These are phyloP conservation scores for Picea sitchensis DNA, from an alignment of 75 land plant genomes.

Conservation along the genomic window DNA sequence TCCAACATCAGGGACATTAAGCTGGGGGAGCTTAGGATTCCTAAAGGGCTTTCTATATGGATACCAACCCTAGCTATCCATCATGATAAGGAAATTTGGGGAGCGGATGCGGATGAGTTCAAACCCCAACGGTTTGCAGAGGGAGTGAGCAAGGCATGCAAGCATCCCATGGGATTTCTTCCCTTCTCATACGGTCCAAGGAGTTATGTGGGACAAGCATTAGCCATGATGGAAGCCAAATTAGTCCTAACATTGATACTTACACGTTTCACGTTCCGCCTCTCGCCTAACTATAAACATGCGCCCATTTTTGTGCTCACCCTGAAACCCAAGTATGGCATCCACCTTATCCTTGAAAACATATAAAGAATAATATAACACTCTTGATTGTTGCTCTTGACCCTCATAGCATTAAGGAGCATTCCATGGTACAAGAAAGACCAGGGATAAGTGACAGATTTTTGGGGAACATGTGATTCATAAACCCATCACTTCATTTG, in stretches of 20 bases:
- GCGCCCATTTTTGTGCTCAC: constrained; percentile 14
- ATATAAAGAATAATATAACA: too few relatives aligned
- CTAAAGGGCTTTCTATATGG: constrained; percentile 15
- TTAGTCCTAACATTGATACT: constrained; percentile 16
- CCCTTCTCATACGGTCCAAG: constrained; percentile 31
- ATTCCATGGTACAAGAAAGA: too few relatives aligned
- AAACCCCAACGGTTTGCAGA: constrained; percentile 28
- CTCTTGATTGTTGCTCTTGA: too few relatives aligned
- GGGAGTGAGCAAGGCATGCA: constrained; percentile 24
- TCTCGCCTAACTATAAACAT: constrained; percentile 26
- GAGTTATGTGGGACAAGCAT: constrained; percentile 23
- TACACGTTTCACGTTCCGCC: constrained; percentile 6
- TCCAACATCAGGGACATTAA: constrained; percentile 16
- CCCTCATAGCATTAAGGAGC: too few relatives aligned
- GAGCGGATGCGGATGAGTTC: constrained; percentile 21
- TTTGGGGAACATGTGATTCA: too few relatives aligned
- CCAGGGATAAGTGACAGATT: too few relatives aligned
- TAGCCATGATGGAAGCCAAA: constrained; percentile 25
- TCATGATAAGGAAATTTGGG: constrained; percentile 26
- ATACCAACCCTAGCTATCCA: constrained; percentile 26
- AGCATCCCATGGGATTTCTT: constrained; percentile 27
- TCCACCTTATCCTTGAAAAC: constrained; percentile 23
- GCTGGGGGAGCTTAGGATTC: constrained; percentile 11
- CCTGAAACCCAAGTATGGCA: too few relatives aligned
- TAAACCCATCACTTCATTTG: too few relatives aligned